Percentiles rank a stretch among this genome's conserved stretches.
Evolutionary conservation across 2,329 filamentous ascomycete genomes (phyloP).

Genomic region (Chrysoporthe cubensis): DNA sequence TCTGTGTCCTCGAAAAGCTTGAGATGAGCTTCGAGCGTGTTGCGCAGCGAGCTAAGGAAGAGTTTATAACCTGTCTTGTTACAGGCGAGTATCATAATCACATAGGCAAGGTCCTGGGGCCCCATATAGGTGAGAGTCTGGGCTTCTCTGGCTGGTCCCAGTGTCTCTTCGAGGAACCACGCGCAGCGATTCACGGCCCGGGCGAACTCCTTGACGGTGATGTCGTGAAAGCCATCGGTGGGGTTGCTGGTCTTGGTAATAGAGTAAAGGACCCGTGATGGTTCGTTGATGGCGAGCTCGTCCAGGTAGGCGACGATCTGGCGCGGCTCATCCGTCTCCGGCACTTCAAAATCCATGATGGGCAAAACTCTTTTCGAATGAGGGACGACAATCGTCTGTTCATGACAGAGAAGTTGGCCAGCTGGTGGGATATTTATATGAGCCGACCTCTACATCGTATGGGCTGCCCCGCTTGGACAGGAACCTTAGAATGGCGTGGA

Average conservation of each 20-base stretch:
- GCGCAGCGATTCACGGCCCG: conserved; percentile 35
- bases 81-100: conserved; percentile 39
- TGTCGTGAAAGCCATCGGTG: conserved; percentile 33
- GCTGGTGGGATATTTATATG: not conserved
- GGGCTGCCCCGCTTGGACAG: not conserved
- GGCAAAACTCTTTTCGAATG: not conserved
- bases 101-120: conserved; percentile 40
- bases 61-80: conserved; percentile 45
- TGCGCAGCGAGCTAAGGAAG: conserved; percentile 34
- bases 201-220: conserved; percentile 30
- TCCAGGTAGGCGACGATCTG: conserved; percentile 33
- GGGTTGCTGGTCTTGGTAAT: conserved; percentile 31
- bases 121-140: conserved; percentile 37
- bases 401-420: not conserved
- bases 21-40: conserved; percentile 33
- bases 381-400: not conserved
- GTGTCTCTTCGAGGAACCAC: conserved; percentile 35
- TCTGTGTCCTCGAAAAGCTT: conserved; percentile 31
- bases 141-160: conserved; percentile 33
- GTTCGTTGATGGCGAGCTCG: conserved; percentile 32
- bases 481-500: not conserved
- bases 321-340: conserved; percentile 2
- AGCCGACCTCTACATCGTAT: not conserved
- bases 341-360: conserved; percentile 1
- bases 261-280: conserved; percentile 33